These are phyloP conservation scores for Phoenix roebelenii DNA, from an alignment of 176 grass and related monocot genomes.

Conservation along the genomic window DNA sequence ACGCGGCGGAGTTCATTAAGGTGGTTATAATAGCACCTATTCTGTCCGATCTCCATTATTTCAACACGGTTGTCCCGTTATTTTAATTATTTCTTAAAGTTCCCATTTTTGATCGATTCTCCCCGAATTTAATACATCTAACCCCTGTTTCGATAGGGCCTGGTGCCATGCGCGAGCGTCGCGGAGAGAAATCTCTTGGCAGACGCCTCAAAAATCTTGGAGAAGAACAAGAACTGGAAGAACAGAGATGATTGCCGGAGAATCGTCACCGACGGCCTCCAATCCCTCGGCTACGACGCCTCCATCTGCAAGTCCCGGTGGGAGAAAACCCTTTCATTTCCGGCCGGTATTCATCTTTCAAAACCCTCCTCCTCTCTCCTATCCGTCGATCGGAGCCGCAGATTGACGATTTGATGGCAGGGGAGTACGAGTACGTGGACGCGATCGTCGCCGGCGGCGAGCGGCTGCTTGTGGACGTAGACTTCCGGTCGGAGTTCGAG, in stretches of 20 bases:
- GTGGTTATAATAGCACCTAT: background rate
- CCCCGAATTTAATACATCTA: too few species aligned
- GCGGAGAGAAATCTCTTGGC: slow-evolving; percentile 81
- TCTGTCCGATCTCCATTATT: too few species aligned
- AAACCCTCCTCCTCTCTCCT: background rate
- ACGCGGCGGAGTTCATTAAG: background rate
- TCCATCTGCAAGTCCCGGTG: slow-evolving; percentile 73
- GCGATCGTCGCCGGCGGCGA: slow-evolving; percentile 29
- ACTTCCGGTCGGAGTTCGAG: slow-evolving; percentile 88
- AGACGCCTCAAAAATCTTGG: slow-evolving; percentile 53
- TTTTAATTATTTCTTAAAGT: too few species aligned
- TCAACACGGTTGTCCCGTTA: too few species aligned
- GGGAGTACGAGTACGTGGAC: slow-evolving; percentile 92
- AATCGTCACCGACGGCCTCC: slow-evolving; percentile 59
- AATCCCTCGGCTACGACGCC: slow-evolving; percentile 63
- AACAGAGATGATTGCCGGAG: slow-evolving; percentile 42
- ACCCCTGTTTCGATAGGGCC: slow-evolving; percentile 22
- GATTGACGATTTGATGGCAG: slow-evolving; percentile 9
- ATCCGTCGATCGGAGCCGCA: background rate
- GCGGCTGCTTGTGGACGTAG: slow-evolving; percentile 69
- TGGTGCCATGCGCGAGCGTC: slow-evolving; percentile 60
- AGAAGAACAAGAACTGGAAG: slow-evolving; percentile 37
- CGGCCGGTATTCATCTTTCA: slow-evolving; percentile 28
- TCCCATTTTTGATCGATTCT: too few species aligned
- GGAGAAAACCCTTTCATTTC: slow-evolving; percentile 56